Evolutionary conservation across 306 rosid species (phyloP).

Genomic region (Citrullus colocynthis): DNA sequence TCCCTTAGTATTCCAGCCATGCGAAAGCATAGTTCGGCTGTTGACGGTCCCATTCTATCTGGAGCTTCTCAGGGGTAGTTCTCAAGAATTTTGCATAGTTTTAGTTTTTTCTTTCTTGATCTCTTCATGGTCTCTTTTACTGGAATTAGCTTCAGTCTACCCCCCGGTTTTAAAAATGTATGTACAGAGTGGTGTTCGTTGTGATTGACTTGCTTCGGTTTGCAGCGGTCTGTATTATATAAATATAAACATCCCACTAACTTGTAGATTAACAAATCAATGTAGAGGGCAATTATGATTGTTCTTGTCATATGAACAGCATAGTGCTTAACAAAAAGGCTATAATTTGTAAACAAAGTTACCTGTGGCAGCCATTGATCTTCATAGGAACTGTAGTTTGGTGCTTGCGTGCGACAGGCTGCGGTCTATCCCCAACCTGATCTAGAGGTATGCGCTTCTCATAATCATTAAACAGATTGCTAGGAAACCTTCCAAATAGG

Average conservation of each 20-base stretch:
- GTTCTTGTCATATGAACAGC: neutral
- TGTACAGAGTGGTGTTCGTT: constrained; percentile 2
- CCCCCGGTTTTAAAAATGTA: neutral
- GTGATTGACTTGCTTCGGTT: neutral
- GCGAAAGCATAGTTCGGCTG: neutral
- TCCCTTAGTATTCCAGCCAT: constrained; percentile 10
- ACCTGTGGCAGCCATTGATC: neutral
- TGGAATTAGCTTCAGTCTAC: neutral
- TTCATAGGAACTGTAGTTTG: neutral
- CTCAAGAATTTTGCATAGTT: constrained; percentile 2
- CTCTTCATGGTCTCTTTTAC: neutral
- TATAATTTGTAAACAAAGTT: neutral
- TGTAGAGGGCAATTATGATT: neutral
- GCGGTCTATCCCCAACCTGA: neutral
- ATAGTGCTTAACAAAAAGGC: neutral
- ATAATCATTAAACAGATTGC: neutral
- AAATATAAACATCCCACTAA: neutral
- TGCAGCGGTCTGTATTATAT: neutral
- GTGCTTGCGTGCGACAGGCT: neutral
- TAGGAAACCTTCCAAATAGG: neutral
- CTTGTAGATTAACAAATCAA: neutral
- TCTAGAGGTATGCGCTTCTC: neutral
- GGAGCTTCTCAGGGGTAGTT: constrained; percentile 8
- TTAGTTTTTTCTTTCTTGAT: neutral
- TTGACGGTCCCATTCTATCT: constrained; percentile 2